These are phyloP conservation scores for Dactylellina cionopaga DNA, from an alignment of 2,329 filamentous ascomycete species.

Conservation along the genomic window DNA sequence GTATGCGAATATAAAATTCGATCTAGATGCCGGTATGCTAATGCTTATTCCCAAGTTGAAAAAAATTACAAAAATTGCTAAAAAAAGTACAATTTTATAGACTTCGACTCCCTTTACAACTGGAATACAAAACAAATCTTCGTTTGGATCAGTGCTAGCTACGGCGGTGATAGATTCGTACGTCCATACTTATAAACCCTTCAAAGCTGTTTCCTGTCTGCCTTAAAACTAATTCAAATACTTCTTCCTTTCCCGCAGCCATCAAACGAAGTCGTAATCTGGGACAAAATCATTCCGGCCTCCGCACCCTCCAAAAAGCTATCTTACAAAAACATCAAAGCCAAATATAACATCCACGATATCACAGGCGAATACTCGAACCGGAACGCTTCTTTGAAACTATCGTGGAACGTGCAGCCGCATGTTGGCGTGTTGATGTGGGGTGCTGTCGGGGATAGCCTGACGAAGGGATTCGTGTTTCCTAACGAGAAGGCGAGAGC, in stretches of 20 bases:
- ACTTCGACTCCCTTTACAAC: slow-evolving; percentile 91
- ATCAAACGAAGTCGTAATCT: slow-evolving; percentile 83
- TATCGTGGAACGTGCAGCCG: slow-evolving; percentile 97
- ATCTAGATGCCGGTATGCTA: slow-evolving; percentile 76
- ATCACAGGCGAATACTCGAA: slow-evolving; percentile 79
- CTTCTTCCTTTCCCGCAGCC: slow-evolving; percentile 55
- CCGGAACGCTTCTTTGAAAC: slow-evolving; percentile 73
- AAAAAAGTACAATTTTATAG: slow-evolving; percentile 60
- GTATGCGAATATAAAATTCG: slow-evolving; percentile 93
- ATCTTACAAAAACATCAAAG: slow-evolving; percentile 81
- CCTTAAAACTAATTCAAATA: slow-evolving; percentile 61
- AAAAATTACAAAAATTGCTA: neutral
- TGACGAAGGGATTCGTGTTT: slow-evolving; percentile 40
- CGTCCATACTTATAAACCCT: neutral
- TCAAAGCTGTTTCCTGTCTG: slow-evolving; percentile 58
- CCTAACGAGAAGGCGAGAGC: slow-evolving; percentile 30
- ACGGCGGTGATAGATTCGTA: slow-evolving; percentile 59
- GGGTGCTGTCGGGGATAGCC: slow-evolving; percentile 67
- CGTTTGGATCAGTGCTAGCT: slow-evolving; percentile 88
- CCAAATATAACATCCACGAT: slow-evolving; percentile 97
- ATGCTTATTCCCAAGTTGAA: slow-evolving; percentile 4
- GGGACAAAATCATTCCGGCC: slow-evolving; percentile 87
- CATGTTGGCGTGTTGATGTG: slow-evolving; percentile 92
- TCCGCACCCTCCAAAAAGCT: slow-evolving; percentile 72
- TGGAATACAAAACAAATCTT: slow-evolving; percentile 99